These are phyloP conservation scores for Mucor piriformis DNA, from an alignment of 371 early-diverging fungal species.

Conservation along the genomic window DNA sequence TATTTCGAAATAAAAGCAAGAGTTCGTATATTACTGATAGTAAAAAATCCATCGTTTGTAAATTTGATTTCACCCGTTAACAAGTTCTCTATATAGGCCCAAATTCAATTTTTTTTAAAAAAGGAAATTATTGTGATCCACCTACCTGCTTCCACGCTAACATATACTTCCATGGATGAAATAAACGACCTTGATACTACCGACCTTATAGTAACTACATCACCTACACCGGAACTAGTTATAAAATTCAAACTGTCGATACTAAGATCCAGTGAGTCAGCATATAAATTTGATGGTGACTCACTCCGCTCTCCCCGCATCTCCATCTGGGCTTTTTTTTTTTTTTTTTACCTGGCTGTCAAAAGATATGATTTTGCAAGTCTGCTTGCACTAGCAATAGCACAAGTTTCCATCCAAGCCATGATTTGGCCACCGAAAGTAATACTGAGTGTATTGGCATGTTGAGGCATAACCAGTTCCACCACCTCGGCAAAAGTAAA, in stretches of 20 bases:
- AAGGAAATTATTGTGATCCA: neutral
- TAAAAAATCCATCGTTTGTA: conserved; percentile 67
- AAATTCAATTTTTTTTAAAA: neutral
- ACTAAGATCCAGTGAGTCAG: conserved; percentile 12
- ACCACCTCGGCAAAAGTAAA: conserved; percentile 67
- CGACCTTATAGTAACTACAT: conserved; percentile 62
- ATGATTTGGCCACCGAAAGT: conserved; percentile 86
- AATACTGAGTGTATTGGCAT: conserved; percentile 72
- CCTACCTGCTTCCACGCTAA: conserved; percentile 59
- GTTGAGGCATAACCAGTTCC: conserved; percentile 75
- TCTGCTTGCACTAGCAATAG: conserved; percentile 67
- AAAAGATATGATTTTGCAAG: conserved; percentile 59
- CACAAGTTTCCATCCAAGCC: conserved; percentile 77
- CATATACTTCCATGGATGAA: conserved; percentile 67
- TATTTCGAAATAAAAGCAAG: neutral
- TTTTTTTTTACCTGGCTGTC: conserved; percentile 57
- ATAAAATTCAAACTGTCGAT: conserved; percentile 61
- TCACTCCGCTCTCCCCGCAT: neutral
- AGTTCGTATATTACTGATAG: conserved; percentile 42
- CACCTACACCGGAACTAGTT: conserved; percentile 58
- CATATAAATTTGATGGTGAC: neutral
- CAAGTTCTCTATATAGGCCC: conserved; percentile 47
- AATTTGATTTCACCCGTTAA: conserved; percentile 59
- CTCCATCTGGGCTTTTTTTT: neutral
- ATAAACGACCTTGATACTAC: conserved; percentile 60